A percentile compares a stretch with the other conserved stretches of the same genome.
phyloP scores from a whole-genome alignment of 2,329 filamentous ascomycete species.

The Aspergillus fructus region DNA sequence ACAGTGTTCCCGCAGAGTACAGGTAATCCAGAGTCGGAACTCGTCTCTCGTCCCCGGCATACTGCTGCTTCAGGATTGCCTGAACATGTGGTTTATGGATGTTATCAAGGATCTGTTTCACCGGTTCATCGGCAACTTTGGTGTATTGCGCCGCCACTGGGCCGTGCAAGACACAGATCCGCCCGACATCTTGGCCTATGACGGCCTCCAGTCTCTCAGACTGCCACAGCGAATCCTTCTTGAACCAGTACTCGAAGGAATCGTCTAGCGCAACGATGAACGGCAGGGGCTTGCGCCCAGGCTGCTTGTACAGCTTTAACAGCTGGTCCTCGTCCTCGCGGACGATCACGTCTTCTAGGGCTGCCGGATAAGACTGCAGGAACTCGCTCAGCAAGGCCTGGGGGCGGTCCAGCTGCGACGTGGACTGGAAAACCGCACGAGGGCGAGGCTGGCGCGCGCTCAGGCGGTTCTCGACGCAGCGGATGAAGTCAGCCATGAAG shows the following conservation, averaged over 20 bases:
- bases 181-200: conserved; percentile 86
- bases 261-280: conserved; percentile 90
- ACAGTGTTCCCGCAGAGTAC: too few species aligned
- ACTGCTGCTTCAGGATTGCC: conserved; percentile 77
- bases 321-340: conserved; percentile 96
- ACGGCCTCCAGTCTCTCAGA: conserved; percentile 94
- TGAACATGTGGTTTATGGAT: conserved; percentile 86
- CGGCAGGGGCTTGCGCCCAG: conserved; percentile 87
- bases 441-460: conserved; percentile 52
- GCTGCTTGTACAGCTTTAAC: conserved; percentile 79
- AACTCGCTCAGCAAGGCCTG: neutral
- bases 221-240: conserved; percentile 98
- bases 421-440: conserved; percentile 82
- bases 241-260: conserved; percentile 98
- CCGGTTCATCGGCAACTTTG: conserved; percentile 79
- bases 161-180: conserved; percentile 91
- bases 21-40: conserved; percentile 52
- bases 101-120: conserved; percentile 86
- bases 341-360: conserved; percentile 83
- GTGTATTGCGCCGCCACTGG: conserved; percentile 88
- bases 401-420: conserved; percentile 76
- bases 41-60: conserved; percentile 61
- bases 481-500: conserved; percentile 76
- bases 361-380: conserved; percentile 67
- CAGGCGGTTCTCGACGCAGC: conserved; percentile 83